Base-by-base conservation (phyloP, 1,284 basidiomycete species). In the Sporisorium scitamineum region DNA sequence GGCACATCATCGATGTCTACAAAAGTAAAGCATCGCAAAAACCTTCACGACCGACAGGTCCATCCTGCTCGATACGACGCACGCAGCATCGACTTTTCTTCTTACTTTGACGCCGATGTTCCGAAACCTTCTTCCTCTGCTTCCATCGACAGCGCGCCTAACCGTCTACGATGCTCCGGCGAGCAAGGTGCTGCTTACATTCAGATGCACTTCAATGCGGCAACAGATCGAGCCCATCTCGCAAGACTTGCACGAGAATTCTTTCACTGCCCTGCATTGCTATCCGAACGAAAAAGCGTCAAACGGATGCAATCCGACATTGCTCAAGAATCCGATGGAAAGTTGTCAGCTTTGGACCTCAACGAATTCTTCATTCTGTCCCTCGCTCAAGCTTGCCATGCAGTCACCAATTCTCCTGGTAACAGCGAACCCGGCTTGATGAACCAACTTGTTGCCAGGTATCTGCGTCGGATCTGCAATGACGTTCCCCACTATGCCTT, bases 361-460 rank as follows among this genome's bases (percentile, higher is more conserved):
- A 61, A 71, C 54, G 44, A 61, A 16, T n/a, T 32, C 31, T 66
- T 65, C n/a, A 26, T 71, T 8, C 31, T 58, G 0, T 26, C 26
- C 7, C 29, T 70, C 0, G 16, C 59, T 11, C 18, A 52, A 7
- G 9, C 41, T 2, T 50, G 54, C 0, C 32, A 18, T 22, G 18
- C 10, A 18, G 18, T 47, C 22, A 65, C 54, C 20, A 18, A 32
- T 14, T 20, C 18, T 0, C 54, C 13, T 14, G 52, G 54, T 9
- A 58, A 34, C 8, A 54, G 24, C 2, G 58, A 54, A 26, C 16
- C 20, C 0, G 4, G 1, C 10, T 22, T 29, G 2, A 55, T 59
- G 59, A 52, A 58, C 34, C n/a, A 29, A 13, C 20, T 65, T 13
- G 50, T 55, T 10, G 29, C 51, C 27, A 44, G 41, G 7, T 48